Conservation (phyloP, 441 rosid species). For the Manihot esculenta region DNA sequence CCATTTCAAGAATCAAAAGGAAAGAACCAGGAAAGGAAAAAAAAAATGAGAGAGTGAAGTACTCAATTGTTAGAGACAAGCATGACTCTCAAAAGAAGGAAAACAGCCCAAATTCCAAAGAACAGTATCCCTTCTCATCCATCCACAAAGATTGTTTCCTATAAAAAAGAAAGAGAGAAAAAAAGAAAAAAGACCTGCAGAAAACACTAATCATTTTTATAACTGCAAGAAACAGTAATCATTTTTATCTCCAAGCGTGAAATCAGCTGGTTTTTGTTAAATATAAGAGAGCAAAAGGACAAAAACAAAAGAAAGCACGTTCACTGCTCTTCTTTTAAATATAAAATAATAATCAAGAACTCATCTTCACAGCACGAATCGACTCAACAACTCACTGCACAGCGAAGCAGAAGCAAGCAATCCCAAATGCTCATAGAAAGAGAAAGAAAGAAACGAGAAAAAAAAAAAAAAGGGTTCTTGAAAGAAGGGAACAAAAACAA, state of each 20-base stretch:
- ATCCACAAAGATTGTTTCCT: constrained; percentile 8
- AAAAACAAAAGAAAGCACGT: constrained; percentile 46
- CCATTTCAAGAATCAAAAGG: constrained; percentile 15
- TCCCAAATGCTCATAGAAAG: neutral
- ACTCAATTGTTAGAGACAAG: constrained; percentile 40
- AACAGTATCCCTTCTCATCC: constrained; percentile 15
- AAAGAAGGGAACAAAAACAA: constrained; percentile 4
- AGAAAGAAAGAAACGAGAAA: constrained; percentile 6
- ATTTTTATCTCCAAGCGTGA: constrained; percentile 65
- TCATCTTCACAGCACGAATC: constrained; percentile 1
- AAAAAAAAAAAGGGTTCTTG: neutral
- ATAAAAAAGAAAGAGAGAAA: constrained; percentile 10
- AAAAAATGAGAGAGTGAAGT: constrained; percentile 13
- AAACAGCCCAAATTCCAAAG: constrained; percentile 64
- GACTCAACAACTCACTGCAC: constrained; percentile 30
- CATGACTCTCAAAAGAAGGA: constrained; percentile 82
- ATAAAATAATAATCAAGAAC: constrained; percentile 21
- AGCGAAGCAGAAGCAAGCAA: constrained; percentile 47
- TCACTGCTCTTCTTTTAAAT: constrained; percentile 35
- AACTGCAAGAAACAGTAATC: constrained; percentile 34
- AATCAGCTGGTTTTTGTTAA: neutral
- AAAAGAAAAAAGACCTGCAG: constrained; percentile 7
- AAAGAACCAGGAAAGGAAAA: constrained; percentile 18
- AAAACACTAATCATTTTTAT: constrained; percentile 50
- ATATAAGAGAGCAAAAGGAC: constrained; percentile 31